Conservation (phyloP, 1,284 basidiomycete genomes). For the Termitomyces sp. region DNA sequence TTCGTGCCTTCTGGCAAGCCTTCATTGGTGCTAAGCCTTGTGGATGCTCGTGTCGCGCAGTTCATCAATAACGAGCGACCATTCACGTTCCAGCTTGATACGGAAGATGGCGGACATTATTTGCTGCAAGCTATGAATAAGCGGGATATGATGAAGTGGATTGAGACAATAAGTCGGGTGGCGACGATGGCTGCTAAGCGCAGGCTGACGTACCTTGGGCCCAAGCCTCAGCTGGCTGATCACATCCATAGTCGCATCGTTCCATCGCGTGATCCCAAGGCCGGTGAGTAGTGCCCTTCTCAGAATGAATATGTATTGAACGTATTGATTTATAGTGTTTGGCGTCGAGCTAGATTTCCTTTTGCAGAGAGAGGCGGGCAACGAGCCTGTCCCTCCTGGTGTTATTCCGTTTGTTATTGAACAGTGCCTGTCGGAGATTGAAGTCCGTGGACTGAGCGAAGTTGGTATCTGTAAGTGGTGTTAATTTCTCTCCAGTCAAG, state of each 20-base stretch:
- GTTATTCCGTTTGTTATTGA: conserved; percentile 62
- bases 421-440: conserved; percentile 63
- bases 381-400: conserved; percentile 45
- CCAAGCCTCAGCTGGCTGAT: conserved; percentile 65
- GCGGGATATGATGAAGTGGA: conserved; percentile 70
- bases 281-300: conserved; percentile 42
- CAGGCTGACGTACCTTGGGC: conserved; percentile 75
- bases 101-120: conserved; percentile 81
- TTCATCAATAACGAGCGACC: conserved; percentile 76
- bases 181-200: conserved; percentile 69
- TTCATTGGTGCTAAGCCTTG: conserved; percentile 64
- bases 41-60: conserved; percentile 61
- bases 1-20: conserved; percentile 68
- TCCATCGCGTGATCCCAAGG: conserved; percentile 51
- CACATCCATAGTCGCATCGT: conserved; percentile 53
- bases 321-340: conserved; percentile 51
- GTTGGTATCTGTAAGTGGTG: conserved; percentile 66
- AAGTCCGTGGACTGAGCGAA: conserved; percentile 69
- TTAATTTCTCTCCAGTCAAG: background rate
- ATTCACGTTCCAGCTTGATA: conserved; percentile 74
- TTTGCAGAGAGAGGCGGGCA: conserved; percentile 56
- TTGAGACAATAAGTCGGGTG: conserved; percentile 64
- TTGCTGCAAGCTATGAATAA: conserved; percentile 67
- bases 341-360: conserved; percentile 69
- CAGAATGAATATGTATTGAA: background rate